phyloP scores from a whole-genome alignment of 768 basidiomycete genomes.

The Boletus barrowsii region DNA sequence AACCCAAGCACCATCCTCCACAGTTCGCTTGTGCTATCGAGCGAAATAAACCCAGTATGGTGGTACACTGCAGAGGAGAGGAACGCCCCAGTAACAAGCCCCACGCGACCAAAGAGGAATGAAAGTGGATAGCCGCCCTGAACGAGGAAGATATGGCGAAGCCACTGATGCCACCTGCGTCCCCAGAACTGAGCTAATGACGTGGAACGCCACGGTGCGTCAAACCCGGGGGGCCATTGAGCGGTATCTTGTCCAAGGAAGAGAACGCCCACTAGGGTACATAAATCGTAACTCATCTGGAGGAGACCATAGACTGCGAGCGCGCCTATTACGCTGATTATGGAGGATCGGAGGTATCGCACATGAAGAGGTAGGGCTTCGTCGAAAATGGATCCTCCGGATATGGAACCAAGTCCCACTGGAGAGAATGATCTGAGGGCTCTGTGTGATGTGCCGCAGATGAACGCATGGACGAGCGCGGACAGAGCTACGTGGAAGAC shows the following conservation, averaged over 20 bases:
- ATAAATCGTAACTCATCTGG: neutral
- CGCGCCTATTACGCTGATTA: neutral
- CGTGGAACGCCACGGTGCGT: neutral
- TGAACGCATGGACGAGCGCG: neutral
- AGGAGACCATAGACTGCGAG: neutral
- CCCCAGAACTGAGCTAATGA: constrained; percentile 1
- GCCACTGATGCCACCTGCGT: constrained; percentile 3
- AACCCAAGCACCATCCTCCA: constrained; percentile 1
- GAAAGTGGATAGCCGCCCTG: constrained; percentile 1
- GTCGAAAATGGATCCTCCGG: neutral
- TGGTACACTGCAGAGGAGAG: neutral
- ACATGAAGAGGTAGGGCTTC: neutral
- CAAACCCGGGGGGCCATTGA: constrained; percentile 3
- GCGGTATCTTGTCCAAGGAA: neutral
- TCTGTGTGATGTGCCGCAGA: neutral
- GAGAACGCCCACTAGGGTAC: neutral
- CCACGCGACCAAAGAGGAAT: neutral
- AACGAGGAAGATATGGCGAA: constrained; percentile 2
- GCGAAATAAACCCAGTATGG: neutral
- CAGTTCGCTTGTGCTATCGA: neutral
- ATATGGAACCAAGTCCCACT: neutral
- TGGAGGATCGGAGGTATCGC: neutral
- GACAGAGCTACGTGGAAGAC: neutral
- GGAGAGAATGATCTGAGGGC: constrained; percentile 1
- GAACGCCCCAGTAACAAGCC: neutral